Base-by-base conservation (phyloP, 805 yeast genomes). In the Ogataea paradorogensis region DNA sequence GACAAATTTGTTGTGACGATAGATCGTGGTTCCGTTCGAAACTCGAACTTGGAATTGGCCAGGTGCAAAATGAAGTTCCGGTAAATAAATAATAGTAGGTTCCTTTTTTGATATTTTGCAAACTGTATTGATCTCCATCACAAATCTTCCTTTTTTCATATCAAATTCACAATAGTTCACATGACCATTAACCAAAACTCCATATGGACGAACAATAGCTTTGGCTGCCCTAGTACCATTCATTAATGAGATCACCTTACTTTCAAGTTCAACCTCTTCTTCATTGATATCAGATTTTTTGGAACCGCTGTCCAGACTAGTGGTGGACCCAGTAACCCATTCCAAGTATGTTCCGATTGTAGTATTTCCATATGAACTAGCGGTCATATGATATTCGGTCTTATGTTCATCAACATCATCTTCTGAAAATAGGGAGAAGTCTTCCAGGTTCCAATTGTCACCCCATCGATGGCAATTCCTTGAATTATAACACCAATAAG, bases 391-490 rank as follows among this genome's bases (percentile, higher is more conserved):
- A 20, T 48, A 48, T 7, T 45, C 45, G 3, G n/a, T 14, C 15
- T 45, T 43, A 7, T n/a, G 21, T 43, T 51, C 48, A 18, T 43
- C 40, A 45, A 38, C 56, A 42, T 83, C 88, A 45, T 82, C 89
- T 3, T 69, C 62, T 2, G 93, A 82, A 84, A 83, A 91, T 41
- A 91, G 75, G 1, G 96, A 85, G 58, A 91, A 82, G 61, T 91
- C 98, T 57, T 91, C 99, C 50, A 88, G 80, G 54, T 91, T 91
- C 95, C 97, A 91, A 18, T 73, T 59, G 61, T 91, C 99, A 0
- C 99, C 99, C 82, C 85, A 80, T 55, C 75, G 65, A 62, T 93
- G 95, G 24, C 78, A 66, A 56, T 90, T 91, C 29, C 69, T 65
- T 6, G 82, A 68, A 25, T 84, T 74, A 59, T 91, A 91, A 52